Evolutionary conservation across 345 rosid species (phyloP), one percentile per base, ranked within the genome.

Genomic region (Euphorbia lathyris): DNA sequence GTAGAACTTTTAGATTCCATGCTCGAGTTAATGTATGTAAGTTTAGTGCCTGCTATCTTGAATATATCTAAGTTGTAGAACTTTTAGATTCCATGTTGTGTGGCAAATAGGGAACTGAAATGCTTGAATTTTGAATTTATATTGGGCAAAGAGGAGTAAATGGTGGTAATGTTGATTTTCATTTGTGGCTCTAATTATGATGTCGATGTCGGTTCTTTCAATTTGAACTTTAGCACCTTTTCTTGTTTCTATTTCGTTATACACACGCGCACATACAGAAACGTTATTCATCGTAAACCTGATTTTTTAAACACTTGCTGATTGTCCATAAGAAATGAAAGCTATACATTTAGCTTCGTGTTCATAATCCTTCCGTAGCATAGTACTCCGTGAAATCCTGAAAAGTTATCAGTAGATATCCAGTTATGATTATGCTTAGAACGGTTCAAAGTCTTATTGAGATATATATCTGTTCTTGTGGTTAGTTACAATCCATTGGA

Each of bases 401-500:
- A 45, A 25, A 47, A 2, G 12, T 1, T 62, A n/a, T 6, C 27
- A 55, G 59, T n/a, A 10, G 20, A 12, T 23, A 1, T 55, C 3
- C 34, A 58, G 1, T 26, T 3, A n/a, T 19, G 3, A 23, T 64
- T 14, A 1, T 25, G 25, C 38, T 60, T 65, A 27, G 42, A 48
- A 17, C n/a, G 52, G 2, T 4, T 45, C 27, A 64, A 63, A 7
- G 63, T 27, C 26, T 23, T 8, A 19, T n/a, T 67, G 40, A 55
- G 27, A 56, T 55, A 53, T 17, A 55, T 63, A n/a, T 26, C 52
- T 27, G 22, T 16, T 51, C 12, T 23, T 14, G 23, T 67, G 27
- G 19, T n/a, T 70, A 96, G 98, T 75, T 96, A 96, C 78, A 89
- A 90, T 52, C 87, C 98, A 68, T 11, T 83, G 77, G 99, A 92